Evolutionary conservation across 345 rosid genomes (phyloP).

Genomic region (Arabis hirsuta): DNA sequence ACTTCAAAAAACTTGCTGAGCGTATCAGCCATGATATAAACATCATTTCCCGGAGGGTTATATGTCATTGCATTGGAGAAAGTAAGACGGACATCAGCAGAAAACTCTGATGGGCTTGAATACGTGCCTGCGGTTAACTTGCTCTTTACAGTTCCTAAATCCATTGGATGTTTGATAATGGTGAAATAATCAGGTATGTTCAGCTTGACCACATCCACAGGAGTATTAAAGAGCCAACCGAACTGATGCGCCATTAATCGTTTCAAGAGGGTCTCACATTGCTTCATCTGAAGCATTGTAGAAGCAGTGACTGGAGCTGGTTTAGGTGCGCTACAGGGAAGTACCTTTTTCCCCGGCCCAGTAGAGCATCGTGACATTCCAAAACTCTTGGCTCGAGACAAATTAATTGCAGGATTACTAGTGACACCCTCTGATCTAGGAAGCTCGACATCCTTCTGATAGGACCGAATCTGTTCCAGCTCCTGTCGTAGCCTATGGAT

Average conservation of each 20-base stretch:
- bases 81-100: constrained; percentile 95
- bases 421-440: background rate
- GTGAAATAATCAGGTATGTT: constrained; percentile 78
- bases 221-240: constrained; percentile 79
- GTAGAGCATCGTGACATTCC: constrained; percentile 24
- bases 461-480: constrained; percentile 33
- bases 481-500: constrained; percentile 21
- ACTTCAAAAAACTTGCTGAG: constrained; percentile 72
- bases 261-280: constrained; percentile 69
- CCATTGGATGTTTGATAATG: constrained; percentile 89
- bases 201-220: constrained; percentile 72
- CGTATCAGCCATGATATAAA: constrained; percentile 67
- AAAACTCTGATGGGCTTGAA: constrained; percentile 75
- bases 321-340: constrained; percentile 15
- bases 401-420: background rate
- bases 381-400: constrained; percentile 18
- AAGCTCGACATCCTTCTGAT: constrained; percentile 14
- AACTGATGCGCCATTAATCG: constrained; percentile 75
- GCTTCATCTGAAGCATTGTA: constrained; percentile 33
- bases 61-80: constrained; percentile 87
- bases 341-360: constrained; percentile 18
- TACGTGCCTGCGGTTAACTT: constrained; percentile 70
- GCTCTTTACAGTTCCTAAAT: constrained; percentile 81
- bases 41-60: constrained; percentile 86
- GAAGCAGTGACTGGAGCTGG: constrained; percentile 6